These are phyloP conservation scores for Blastobotrys indianensis DNA, from an alignment of 1,139 yeast species.

Conservation along the genomic window DNA sequence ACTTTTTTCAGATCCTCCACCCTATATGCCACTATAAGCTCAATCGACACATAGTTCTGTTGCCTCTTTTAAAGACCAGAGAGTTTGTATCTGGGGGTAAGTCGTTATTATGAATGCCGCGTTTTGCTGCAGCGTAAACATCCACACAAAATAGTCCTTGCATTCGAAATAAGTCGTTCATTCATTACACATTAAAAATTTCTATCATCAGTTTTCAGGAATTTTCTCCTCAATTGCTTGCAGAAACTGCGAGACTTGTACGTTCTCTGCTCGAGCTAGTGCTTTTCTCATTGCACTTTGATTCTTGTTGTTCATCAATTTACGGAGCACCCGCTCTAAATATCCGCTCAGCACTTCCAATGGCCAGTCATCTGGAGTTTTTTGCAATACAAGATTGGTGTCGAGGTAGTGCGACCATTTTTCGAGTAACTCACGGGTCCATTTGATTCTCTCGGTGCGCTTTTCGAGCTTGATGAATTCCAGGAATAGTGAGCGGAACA, in stretches of 20 bases:
- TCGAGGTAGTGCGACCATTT: constrained; percentile 31
- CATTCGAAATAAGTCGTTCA: no score
- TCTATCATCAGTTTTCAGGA: no score
- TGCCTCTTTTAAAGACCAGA: no score
- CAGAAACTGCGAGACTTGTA: constrained; percentile 1
- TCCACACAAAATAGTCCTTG: no score
- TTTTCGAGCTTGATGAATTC: constrained; percentile 28
- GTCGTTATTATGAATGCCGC: no score
- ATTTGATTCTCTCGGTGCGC: constrained; percentile 22
- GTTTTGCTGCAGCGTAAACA: no score
- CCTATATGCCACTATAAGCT: no score
- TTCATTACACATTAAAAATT: no score
- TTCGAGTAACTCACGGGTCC: constrained; percentile 28
- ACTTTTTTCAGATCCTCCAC: no score
- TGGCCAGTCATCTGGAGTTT: constrained; percentile 34
- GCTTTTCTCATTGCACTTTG: constrained; percentile 21
- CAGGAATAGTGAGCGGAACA: constrained; percentile 27
- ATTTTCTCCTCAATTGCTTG: no score
- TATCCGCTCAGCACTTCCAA: constrained; percentile 30
- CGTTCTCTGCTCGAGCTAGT: constrained; percentile 26
- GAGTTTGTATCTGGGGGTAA: no score
- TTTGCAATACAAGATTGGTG: constrained; percentile 26
- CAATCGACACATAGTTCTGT: no score
- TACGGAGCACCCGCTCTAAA: constrained; percentile 23
- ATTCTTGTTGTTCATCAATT: constrained; percentile 21